phyloP scores from a whole-genome alignment of 2,329 filamentous ascomycete genomes.

The Claviceps digitariae region DNA sequence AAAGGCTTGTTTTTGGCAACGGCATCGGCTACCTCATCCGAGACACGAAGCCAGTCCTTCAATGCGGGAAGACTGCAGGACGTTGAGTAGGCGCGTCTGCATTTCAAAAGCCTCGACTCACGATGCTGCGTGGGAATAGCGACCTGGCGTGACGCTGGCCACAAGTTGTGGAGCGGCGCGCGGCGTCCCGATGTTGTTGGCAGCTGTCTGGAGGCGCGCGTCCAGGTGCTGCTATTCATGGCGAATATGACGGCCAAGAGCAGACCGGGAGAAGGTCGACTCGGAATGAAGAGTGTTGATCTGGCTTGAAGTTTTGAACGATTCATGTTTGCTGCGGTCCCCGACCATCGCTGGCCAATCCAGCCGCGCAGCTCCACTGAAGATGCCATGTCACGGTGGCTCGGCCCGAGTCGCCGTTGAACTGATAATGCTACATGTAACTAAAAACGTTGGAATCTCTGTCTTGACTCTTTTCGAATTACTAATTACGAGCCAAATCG shows the following conservation, averaged over 20 bases:
- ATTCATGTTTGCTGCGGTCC: too few relatives aligned
- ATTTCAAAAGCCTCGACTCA: neutral
- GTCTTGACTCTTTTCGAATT: too few relatives aligned
- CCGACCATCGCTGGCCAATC: too few relatives aligned
- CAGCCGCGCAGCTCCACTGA: too few relatives aligned
- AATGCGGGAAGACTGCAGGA: conserved; percentile 14
- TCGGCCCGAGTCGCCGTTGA: too few relatives aligned
- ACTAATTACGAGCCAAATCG: too few relatives aligned
- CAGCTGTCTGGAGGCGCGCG: neutral
- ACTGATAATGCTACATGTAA: too few relatives aligned
- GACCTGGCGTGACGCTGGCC: neutral
- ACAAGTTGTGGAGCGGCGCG: neutral
- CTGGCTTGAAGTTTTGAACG: too few relatives aligned
- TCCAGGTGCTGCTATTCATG: conserved; percentile 1
- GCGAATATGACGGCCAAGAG: neutral
- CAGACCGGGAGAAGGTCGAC: neutral
- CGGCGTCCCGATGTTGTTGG: neutral
- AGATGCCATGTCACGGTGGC: too few relatives aligned
- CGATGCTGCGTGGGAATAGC: neutral
- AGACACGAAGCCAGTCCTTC: conserved; percentile 47
- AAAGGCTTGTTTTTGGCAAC: conserved; percentile 63
- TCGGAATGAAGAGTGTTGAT: neutral
- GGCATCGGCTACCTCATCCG: conserved; percentile 71
- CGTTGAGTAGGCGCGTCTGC: conserved; percentile 1
- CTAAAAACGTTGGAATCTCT: too few relatives aligned